These are phyloP conservation scores for Bruguiera parviflora DNA, from an alignment of 345 rosid species.

Conservation along the genomic window DNA sequence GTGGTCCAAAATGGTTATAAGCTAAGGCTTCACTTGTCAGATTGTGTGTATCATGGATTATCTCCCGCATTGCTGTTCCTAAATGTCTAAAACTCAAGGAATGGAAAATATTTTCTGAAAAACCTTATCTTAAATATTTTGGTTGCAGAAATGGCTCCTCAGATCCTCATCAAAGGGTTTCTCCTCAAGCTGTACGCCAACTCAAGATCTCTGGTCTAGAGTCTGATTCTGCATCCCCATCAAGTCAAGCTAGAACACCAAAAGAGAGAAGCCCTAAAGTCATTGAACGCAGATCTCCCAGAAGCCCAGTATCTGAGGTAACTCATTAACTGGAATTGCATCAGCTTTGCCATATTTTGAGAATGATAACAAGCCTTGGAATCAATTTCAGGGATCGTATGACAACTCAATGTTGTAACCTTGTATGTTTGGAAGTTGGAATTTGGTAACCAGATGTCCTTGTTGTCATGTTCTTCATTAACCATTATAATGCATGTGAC, in stretches of 20 bases:
- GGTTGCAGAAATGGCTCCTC: constrained; percentile 45
- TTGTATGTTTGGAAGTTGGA: neutral
- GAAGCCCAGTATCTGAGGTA: constrained; percentile 74
- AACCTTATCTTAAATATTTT: neutral
- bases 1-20: neutral
- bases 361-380: neutral
- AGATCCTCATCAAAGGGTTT: constrained; percentile 61
- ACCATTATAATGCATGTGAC: too few species aligned
- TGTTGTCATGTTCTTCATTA: too few species aligned
- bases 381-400: neutral
- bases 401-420: neutral
- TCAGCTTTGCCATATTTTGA: neutral
- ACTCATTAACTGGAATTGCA: neutral
- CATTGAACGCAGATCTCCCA: constrained; percentile 65
- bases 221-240: constrained; percentile 49
- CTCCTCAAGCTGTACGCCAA: constrained; percentile 61
- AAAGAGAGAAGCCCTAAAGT: constrained; percentile 70
- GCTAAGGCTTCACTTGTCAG: neutral
- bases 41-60: too few species aligned
- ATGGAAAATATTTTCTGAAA: neutral
- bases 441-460: too few species aligned
- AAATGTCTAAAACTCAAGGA: neutral
- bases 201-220: constrained; percentile 50
- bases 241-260: constrained; percentile 46
- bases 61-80: neutral